Evolutionary conservation across 2,329 filamentous ascomycete species (phyloP), one percentile per base, ranked within the genome.

Genomic region (Stemphylium vesicarium): DNA sequence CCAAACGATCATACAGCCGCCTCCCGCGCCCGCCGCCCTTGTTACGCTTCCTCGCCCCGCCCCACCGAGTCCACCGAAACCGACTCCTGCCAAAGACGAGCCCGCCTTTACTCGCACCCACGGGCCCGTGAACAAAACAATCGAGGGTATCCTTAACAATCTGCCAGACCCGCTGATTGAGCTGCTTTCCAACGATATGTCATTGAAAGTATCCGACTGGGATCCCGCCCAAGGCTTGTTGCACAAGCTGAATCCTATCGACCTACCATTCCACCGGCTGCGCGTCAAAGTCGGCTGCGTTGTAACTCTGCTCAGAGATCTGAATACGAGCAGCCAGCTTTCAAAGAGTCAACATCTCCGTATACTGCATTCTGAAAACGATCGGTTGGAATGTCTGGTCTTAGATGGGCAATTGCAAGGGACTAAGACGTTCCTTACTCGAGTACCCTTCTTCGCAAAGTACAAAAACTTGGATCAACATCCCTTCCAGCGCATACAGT

Each of bases 321-420:
- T 72, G 1, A 65, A 69, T 7, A 63, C 57, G 12, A 71, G 64
- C 50, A 73, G 64, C 18, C 66, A 68, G 51, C 47, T 73, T 31
- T 70, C 69, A n/a, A 74, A 64, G 50, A 69, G 65, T 46, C 71
- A 71, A 45, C 70, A 70, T 51, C 51, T 75, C 13, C 66, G 63
- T 2, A 49, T 75, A 9, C 35, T 75, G 4, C 61, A 64, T 7
- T 57, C 62, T 5, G 67, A 66, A 29, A 66, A 65, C 16, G 66
- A 70, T 10, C 60, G 66, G 6, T 29, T 75, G n/a, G 70, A 74
- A 38, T 74, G 73, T 33, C 26, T 72, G 13, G 65, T 72, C 1
- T 58, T 75, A 4, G 70, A 73, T 50, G 73, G 72, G 6, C 70
- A 71, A 42, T 39, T 72, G n/a, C 59, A 68, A 42, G 71, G 72